Conservation (phyloP, 2,329 filamentous ascomycete genomes). For the Metarhizium album region DNA sequence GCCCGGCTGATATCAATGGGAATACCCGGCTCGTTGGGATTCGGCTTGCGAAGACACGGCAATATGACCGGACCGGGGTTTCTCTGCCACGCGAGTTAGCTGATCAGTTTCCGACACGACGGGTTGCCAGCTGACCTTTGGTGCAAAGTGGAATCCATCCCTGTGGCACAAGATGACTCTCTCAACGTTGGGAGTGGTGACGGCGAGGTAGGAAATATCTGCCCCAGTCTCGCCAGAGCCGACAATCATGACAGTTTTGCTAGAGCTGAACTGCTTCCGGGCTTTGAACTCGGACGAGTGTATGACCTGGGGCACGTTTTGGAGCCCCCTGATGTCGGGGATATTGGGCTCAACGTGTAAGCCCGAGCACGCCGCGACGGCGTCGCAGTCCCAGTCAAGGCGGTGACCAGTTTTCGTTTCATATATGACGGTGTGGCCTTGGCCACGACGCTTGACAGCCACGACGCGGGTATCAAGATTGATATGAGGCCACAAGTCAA, state of each 20-base stretch:
- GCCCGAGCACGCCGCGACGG: slow-evolving; percentile 32
- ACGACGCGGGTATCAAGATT: slow-evolving; percentile 20
- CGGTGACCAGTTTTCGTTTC: background rate
- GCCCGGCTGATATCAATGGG: slow-evolving; percentile 31
- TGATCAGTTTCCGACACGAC: background rate
- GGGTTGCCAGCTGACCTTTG: slow-evolving; percentile 19
- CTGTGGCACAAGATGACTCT: slow-evolving; percentile 30
- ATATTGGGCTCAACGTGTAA: slow-evolving; percentile 28
- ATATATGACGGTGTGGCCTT: slow-evolving; percentile 6
- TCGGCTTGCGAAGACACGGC: slow-evolving; percentile 9
- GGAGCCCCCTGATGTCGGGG: slow-evolving; percentile 25
- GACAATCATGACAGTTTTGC: slow-evolving; percentile 30
- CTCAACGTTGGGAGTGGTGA: slow-evolving; percentile 26
- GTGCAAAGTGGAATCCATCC: slow-evolving; percentile 30
- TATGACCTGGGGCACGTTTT: slow-evolving; percentile 23
- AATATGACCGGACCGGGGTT: slow-evolving; percentile 11
- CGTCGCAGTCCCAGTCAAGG: slow-evolving; percentile 26
- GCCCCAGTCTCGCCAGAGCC: slow-evolving; percentile 33
- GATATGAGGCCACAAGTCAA: slow-evolving; percentile 27
- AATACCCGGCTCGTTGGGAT: slow-evolving; percentile 19
- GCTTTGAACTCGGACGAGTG: slow-evolving; percentile 33
- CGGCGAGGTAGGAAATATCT: slow-evolving; percentile 30
- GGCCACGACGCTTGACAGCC: slow-evolving; percentile 9
- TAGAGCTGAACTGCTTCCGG: slow-evolving; percentile 25
- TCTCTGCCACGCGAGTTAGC: slow-evolving; percentile 3